Evolutionary conservation across 495 filamentous ascomycete genomes (phyloP).

Genomic region (Letharia lupina): DNA sequence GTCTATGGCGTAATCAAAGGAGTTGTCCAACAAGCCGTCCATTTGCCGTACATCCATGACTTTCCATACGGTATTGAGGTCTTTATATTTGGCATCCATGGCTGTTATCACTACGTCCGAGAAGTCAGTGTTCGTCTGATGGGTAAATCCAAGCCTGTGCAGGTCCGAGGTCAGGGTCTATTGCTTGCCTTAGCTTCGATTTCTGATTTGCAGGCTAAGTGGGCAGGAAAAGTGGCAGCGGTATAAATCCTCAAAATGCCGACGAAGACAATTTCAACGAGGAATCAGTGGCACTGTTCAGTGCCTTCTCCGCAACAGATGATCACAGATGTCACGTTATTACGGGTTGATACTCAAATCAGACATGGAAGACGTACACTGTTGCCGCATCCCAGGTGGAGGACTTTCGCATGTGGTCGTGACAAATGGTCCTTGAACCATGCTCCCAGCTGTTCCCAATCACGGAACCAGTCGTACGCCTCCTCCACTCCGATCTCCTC

Average conservation of each 20-base stretch:
- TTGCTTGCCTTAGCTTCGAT: not conserved
- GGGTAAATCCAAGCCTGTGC: not conserved
- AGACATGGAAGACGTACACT: not conserved
- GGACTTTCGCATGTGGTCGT: not conserved
- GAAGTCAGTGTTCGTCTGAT: not conserved
- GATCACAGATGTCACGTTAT: not conserved
- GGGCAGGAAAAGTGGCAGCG: not conserved
- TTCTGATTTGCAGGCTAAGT: not conserved
- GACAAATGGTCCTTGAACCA: constrained; percentile 1
- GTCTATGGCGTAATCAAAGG: not conserved
- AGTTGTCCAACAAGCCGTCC: not conserved
- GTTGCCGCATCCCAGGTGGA: not conserved
- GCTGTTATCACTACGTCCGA: constrained; percentile 2
- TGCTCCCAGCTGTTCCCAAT: constrained; percentile 1
- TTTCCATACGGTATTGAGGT: constrained; percentile 3
- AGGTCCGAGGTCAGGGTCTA: not conserved
- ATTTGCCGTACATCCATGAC: not conserved
- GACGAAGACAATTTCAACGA: not conserved
- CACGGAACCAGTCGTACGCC: constrained; percentile 1
- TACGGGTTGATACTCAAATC: not conserved
- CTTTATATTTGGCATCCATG: not conserved
- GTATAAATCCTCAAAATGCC: not conserved
- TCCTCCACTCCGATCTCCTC: not conserved
- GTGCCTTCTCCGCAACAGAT: not conserved
- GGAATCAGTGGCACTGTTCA: not conserved